Conservation (phyloP, 2,329 filamentous ascomycete species). For the Didymella pomorum region DNA sequence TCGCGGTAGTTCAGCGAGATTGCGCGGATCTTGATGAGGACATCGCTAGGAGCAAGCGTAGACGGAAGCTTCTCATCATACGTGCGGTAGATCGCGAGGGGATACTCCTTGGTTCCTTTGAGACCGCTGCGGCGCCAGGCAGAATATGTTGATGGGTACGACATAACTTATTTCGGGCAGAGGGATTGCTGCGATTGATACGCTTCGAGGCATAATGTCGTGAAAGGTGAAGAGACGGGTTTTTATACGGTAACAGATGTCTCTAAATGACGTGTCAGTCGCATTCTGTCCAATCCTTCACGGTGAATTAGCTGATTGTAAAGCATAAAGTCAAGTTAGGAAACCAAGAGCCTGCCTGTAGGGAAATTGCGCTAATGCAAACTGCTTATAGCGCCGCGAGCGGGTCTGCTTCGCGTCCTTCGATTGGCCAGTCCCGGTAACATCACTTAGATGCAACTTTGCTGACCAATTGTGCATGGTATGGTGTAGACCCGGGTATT, state of each 20-base stretch:
- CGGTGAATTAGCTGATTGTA: background rate
- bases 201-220: background rate
- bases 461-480: background rate
- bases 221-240: background rate
- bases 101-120: slow-evolving; percentile 5
- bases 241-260: background rate
- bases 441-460: background rate
- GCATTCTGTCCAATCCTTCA: background rate
- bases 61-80: slow-evolving; percentile 25
- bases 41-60: slow-evolving; percentile 24
- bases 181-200: background rate
- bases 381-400: background rate
- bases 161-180: background rate
- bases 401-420: background rate
- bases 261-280: background rate
- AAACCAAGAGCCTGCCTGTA: background rate
- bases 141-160: slow-evolving; percentile 12
- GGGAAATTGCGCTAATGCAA: background rate
- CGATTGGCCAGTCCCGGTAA: background rate
- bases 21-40: slow-evolving; percentile 38
- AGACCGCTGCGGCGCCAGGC: slow-evolving; percentile 15
- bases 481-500: background rate
- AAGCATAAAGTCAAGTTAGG: background rate
- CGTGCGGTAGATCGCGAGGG: slow-evolving; percentile 6
- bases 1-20: slow-evolving; percentile 43